These are phyloP conservation scores for Scedosporium aurantiacum DNA, from an alignment of 2,329 filamentous ascomycete species.

Conservation along the genomic window DNA sequence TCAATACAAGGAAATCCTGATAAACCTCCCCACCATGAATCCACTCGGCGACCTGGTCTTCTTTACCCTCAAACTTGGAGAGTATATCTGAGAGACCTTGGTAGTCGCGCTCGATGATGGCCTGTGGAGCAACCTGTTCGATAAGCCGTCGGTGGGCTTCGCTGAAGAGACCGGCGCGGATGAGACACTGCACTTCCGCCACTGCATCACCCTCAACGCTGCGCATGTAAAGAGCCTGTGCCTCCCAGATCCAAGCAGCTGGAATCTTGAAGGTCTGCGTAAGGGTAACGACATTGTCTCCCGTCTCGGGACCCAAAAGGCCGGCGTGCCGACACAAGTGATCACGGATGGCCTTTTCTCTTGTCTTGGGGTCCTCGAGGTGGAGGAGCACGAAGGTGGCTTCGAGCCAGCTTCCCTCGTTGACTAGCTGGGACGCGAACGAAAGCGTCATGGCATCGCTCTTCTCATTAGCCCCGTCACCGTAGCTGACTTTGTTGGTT, in stretches of 20 bases:
- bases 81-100: slow-evolving; percentile 58
- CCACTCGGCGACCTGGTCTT: slow-evolving; percentile 60
- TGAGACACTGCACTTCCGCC: slow-evolving; percentile 66
- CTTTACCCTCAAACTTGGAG: slow-evolving; percentile 55
- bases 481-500: slow-evolving; percentile 39
- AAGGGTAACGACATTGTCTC: slow-evolving; percentile 46
- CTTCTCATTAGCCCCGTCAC: slow-evolving; percentile 44
- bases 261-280: slow-evolving; percentile 60
- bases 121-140: slow-evolving; percentile 66
- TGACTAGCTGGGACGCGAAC: slow-evolving; percentile 53
- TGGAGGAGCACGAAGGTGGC: slow-evolving; percentile 71
- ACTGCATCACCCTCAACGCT: slow-evolving; percentile 57
- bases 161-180: slow-evolving; percentile 63
- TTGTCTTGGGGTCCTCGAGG: slow-evolving; percentile 51
- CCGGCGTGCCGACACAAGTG: slow-evolving; percentile 63
- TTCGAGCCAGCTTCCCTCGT: slow-evolving; percentile 54
- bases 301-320: slow-evolving; percentile 48
- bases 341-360: slow-evolving; percentile 58
- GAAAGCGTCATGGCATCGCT: slow-evolving; percentile 55
- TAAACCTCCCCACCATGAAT: slow-evolving; percentile 72
- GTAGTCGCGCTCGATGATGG: slow-evolving; percentile 76
- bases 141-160: slow-evolving; percentile 80
- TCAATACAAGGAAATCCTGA: slow-evolving; percentile 43
- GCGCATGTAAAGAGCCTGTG: slow-evolving; percentile 73
- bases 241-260: slow-evolving; percentile 70